Conservation (phyloP, 1,139 yeast species). For the Kodamaea alishanica region DNA sequence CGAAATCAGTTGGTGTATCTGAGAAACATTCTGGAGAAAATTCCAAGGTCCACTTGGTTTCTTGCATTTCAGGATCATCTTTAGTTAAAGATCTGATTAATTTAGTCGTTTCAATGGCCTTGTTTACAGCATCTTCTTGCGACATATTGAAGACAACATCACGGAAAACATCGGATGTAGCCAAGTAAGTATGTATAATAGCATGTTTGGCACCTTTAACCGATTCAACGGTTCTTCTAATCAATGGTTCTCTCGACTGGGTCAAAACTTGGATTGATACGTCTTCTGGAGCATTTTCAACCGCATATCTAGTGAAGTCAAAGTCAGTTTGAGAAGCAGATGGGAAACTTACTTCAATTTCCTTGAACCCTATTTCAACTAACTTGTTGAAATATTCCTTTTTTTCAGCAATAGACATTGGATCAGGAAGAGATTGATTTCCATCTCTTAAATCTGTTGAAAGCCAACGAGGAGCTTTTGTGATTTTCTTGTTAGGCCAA, state of each 20-base stretch:
- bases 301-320: conserved; percentile 47
- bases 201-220: conserved; percentile 48
- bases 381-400: conserved; percentile 44
- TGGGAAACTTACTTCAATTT: conserved; percentile 48
- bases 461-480: conserved; percentile 48
- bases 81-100: conserved; percentile 42
- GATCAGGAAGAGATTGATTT: conserved; percentile 49
- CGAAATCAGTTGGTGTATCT: conserved; percentile 42
- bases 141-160: conserved; percentile 46
- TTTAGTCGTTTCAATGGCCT: conserved; percentile 41
- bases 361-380: conserved; percentile 46
- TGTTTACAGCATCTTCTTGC: conserved; percentile 37
- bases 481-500: conserved; percentile 41
- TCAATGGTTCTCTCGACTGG: conserved; percentile 44
- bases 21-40: conserved; percentile 49
- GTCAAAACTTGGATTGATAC: conserved; percentile 47
- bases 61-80: conserved; percentile 37
- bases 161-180: conserved; percentile 46
- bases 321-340: conserved; percentile 49
- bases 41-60: conserved; percentile 44
- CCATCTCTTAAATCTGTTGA: conserved; percentile 51
- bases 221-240: conserved; percentile 44
- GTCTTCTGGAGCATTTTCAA: conserved; percentile 45
- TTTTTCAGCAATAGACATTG: conserved; percentile 46
- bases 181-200: conserved; percentile 46